Evolutionary conservation across 2,329 filamentous ascomycete genomes (phyloP), one percentile per base, ranked within the genome.

Genomic region (Ophiostoma fasciatum): DNA sequence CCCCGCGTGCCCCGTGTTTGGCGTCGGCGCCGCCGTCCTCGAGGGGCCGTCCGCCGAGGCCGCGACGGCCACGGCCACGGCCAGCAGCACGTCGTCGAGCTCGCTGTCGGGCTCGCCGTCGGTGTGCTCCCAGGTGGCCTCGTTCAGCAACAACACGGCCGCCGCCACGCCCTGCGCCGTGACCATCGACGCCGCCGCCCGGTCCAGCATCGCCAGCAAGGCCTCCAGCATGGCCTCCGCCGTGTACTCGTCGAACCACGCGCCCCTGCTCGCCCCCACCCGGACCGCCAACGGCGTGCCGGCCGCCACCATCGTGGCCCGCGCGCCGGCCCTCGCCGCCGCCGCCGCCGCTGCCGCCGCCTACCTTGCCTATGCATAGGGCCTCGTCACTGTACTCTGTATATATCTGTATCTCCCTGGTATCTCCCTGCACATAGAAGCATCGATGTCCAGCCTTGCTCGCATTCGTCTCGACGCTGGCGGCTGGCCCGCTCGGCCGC

Each of bases 1-100:
- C 12, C 29, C 39, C 7, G 35, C 31, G 25, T 41, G 39, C 30
- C 39, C 36, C 7, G 33, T 11, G 12, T 38, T 41, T 18, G 39
- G 28, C 30, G 28, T 13, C 19, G 23, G 33, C 19, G 23, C 25
- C 14, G n/a, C 30, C n/a, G 11, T 27, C 4, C 7, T 18, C 22
- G 22, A 5, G 4, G 22, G 9, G 19, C 12, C 22, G 12, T 14
- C 4, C 20, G 8, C 33, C n/a, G 10, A 11, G 12, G 7, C 25
- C 8, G 8, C 17, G 15, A 27, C n/a, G 4, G 21, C 23, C 12
- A 4, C 14, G 17, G 25, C 18, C 9, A 14, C 17, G n/a, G n/a
- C n/a, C n/a, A n/a, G n/a, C n/a, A n/a, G n/a, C n/a, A n/a, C n/a
- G n/a, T n/a, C n/a, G n/a, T n/a, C n/a, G n/a, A n/a, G n/a, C n/a